These are phyloP conservation scores for Scleroderma bovista DNA, from an alignment of 768 basidiomycete genomes.

Conservation along the genomic window DNA sequence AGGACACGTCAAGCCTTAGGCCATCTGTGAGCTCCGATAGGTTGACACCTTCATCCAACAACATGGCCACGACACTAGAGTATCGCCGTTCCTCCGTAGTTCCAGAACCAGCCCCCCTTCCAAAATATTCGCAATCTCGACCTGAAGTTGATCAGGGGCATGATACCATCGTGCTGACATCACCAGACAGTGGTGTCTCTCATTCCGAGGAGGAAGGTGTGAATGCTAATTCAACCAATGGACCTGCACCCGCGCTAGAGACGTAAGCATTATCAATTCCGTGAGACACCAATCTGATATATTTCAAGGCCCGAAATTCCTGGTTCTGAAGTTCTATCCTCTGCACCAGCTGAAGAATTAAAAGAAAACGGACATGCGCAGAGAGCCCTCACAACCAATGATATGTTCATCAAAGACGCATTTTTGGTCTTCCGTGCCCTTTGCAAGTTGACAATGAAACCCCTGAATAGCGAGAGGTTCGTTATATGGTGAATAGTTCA, in stretches of 20 bases:
- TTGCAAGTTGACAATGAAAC: constrained; percentile 98
- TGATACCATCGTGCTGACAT: neutral
- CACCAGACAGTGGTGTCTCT: constrained; percentile 1
- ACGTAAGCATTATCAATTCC: constrained; percentile 13
- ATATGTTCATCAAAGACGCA: constrained; percentile 94
- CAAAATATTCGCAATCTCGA: neutral
- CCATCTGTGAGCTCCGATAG: constrained; percentile 21
- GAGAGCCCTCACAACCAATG: constrained; percentile 63
- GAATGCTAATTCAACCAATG: constrained; percentile 1
- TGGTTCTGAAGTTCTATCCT: constrained; percentile 24
- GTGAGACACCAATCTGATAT: constrained; percentile 2
- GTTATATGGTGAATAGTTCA: constrained; percentile 12
- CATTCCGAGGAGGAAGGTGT: neutral
- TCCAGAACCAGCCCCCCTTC: constrained; percentile 1
- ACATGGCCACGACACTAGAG: constrained; percentile 5
- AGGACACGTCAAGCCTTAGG: constrained; percentile 11
- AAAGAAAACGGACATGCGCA: constrained; percentile 16
- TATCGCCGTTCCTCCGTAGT: constrained; percentile 9
- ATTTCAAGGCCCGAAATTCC: constrained; percentile 1
- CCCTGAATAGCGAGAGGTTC: constrained; percentile 88
- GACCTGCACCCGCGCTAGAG: constrained; percentile 8
- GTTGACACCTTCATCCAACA: constrained; percentile 6
- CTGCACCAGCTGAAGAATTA: constrained; percentile 11
- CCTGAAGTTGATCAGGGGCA: constrained; percentile 3
- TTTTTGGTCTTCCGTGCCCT: constrained; percentile 96